Base-by-base conservation (phyloP, 1,284 basidiomycete species). In the Rhodotorula sp. region DNA sequence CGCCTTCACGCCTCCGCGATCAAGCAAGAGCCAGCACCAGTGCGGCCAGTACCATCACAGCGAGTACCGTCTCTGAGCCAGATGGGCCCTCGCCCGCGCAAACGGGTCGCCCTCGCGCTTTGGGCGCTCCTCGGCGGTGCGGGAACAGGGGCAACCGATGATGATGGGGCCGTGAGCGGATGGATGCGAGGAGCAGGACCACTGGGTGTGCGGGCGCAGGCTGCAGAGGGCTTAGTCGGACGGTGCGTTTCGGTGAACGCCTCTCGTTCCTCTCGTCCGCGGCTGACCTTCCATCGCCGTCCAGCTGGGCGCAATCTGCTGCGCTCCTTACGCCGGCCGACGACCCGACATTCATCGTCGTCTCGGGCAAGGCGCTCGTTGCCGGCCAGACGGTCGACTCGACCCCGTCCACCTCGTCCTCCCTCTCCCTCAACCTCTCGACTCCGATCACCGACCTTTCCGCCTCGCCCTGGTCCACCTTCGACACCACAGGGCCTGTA, bases 331-430 rank as follows among this genome's bases (percentile, higher is more conserved):
- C 71, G 2, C 71, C 74, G 0, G 8, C 32, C 2, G 54, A 62
- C 41, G 55, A n/a, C 10, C 74, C 74, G 6, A 64, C 64, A 1
- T 51, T 76, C 39, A 15, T 71, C 50, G 53, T 73, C 58, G 32
- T 70, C 15, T 71, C 71, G 1, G 74, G 74, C 41, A 71, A 73
- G 50, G n/a, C 63, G 3, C 48, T 36, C 37, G 56, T 67, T 55
- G 44, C 69, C 39, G 74, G 74, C 22, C 74, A 76, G 55, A 76
- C 74, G 19, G 48, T 69, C 51, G 36, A 56, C 34, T 73, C 72
- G 13, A 63, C 66, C 6, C 69, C 69, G 2, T 64, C 74, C 12
- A 60, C 63, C 51, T 53, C 65, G 9, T 67, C 69, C 6, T 17
- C 72, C 55, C 44, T 76, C 39, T 64, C 69, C 10, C 74, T 76